Base-by-base conservation (phyloP, 1,139 yeast species). In the Taphrina populina region DNA sequence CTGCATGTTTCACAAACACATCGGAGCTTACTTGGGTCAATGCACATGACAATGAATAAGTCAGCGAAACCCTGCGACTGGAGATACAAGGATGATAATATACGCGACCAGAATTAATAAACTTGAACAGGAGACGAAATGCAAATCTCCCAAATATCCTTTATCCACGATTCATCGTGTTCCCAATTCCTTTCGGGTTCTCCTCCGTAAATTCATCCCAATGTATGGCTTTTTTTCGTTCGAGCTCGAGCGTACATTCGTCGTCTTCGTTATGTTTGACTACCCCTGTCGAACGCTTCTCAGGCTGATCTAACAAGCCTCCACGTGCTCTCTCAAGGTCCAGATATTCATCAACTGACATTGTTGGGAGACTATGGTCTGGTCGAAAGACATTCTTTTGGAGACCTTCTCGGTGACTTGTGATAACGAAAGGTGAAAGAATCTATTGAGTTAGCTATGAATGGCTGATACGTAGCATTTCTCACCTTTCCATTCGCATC, bases 201-300 rank as follows among this genome's bases (percentile, higher is more conserved):
- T 81, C 81, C 63, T 92, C 99, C 52, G 82, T 82, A 76, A 94
- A 92, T 61, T 85, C 94, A 69, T 92, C 97, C 96, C 97, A 92
- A 52, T 78, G 77, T 61, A 98, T 76, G 57, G 83, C 81, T 64
- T 82, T 77, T 62, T 79, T 79, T 30, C 66, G 66, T 61, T 82
- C 83, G 21, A 72, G 75, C 61, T 71, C 75, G 13, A 70, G 74
- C 23, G 69, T 65, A 57, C 79, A 83, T 53, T 76, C 80, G 59
- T 79, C 81, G 26, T 73, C 76, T 26, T 59, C 56, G 39, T 54
- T 37, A 13, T 44, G 59, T n/a, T 62, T 58, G 17, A 11, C 11
- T n/a, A 8, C 30, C 19, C 7, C 10, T 37, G 43, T 21, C 24
- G 17, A 10, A n/a, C 10, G 43, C 7, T 17, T 26, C 2, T 1